A percentile compares a stretch with the other conserved stretches of the same genome.
These are phyloP conservation scores for Anthoceros angustus DNA, from an alignment of 225 moss, liverwort and hornwort genomes.

Conservation along the genomic window DNA sequence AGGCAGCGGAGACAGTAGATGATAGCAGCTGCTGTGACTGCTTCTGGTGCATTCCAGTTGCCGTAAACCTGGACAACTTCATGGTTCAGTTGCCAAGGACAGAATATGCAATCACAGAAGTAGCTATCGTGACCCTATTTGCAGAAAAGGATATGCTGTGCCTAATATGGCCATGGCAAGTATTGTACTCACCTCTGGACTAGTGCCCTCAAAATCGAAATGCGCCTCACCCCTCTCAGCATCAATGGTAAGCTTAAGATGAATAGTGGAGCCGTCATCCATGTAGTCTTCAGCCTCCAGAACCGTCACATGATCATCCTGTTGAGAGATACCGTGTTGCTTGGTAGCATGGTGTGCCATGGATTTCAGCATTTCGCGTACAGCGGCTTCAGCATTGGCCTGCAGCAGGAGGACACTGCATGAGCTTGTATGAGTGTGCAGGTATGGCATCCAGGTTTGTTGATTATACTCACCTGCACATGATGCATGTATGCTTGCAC, in stretches of 20 bases:
- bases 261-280: constrained; percentile 84
- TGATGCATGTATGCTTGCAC: constrained; percentile 99
- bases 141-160: neutral
- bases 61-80: constrained; percentile 44
- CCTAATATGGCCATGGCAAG: neutral
- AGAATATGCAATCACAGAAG: neutral
- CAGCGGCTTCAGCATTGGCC: constrained; percentile 30
- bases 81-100: neutral
- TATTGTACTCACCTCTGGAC: constrained; percentile 48
- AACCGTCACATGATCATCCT: constrained; percentile 40
- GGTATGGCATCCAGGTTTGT: too few relatives aligned
- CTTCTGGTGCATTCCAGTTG: constrained; percentile 99
- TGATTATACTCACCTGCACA: constrained; percentile 40
- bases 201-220: constrained; percentile 76
- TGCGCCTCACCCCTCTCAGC: constrained; percentile 38
- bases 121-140: neutral
- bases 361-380: constrained; percentile 81
- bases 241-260: constrained; percentile 70
- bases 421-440: too few relatives aligned
- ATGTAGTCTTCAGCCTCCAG: constrained; percentile 90
- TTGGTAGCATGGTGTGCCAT: constrained; percentile 32
- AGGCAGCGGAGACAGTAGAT: constrained; percentile 94
- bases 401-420: too few relatives aligned
- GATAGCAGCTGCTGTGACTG: constrained; percentile 93
- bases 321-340: constrained; percentile 25